These are phyloP conservation scores for Crithidia thermophila DNA, from an alignment of 208 protist genomes.

Conservation along the genomic window DNA sequence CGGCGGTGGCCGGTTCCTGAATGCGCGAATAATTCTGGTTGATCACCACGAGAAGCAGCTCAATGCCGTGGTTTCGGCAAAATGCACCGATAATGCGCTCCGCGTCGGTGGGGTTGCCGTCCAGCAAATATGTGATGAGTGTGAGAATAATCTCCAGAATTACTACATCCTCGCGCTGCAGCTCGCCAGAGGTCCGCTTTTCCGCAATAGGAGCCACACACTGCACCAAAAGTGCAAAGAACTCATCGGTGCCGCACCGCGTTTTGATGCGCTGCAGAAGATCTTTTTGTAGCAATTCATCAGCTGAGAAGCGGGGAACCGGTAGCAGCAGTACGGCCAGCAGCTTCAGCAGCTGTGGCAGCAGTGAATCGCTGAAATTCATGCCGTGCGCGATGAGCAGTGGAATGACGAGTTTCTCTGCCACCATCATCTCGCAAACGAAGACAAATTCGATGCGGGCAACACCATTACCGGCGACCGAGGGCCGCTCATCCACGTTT, in stretches of 20 bases:
- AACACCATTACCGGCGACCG: constrained; percentile 15
- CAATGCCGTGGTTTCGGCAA: constrained; percentile 82
- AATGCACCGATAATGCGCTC: constrained; percentile 70
- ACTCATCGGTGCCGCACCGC: constrained; percentile 81
- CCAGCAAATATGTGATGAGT: constrained; percentile 61
- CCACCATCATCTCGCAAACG: constrained; percentile 78
- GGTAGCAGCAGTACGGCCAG: constrained; percentile 70
- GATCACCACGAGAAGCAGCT: constrained; percentile 83
- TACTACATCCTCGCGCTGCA: constrained; percentile 62
- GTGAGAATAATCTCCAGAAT: constrained; percentile 85
- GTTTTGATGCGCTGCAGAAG: constrained; percentile 57
- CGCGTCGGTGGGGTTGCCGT: constrained; percentile 39
- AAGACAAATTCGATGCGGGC: constrained; percentile 75
- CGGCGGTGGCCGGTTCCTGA: not conserved
- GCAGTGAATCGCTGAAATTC: constrained; percentile 60
- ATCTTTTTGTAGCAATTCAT: constrained; percentile 68
- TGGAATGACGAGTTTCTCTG: constrained; percentile 81
- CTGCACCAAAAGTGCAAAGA: constrained; percentile 82
- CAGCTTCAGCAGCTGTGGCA: constrained; percentile 85
- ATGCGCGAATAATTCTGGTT: constrained; percentile 81
- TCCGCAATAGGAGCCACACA: constrained; percentile 78
- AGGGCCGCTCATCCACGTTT: constrained; percentile 24
- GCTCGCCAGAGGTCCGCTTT: constrained; percentile 50
- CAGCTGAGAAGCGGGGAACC: constrained; percentile 58
- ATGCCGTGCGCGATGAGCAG: constrained; percentile 82